Evolutionary conservation across 176 grass and related monocot genomes (phyloP).

Genomic region (Echinochloa phyllopogon): DNA sequence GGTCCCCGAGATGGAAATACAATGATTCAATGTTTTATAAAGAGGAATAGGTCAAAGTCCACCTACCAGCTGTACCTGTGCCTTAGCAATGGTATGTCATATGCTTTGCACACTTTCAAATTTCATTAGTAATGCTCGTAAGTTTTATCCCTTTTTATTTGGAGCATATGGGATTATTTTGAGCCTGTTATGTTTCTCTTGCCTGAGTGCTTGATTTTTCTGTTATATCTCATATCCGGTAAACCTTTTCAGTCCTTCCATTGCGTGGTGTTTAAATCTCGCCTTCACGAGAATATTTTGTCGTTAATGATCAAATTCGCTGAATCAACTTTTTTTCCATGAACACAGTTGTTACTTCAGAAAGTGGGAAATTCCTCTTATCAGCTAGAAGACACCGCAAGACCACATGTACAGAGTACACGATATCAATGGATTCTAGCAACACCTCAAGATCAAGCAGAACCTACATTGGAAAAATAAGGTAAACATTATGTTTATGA

Average conservation of each 20-base stretch:
- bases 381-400: constrained; percentile 86
- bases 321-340: constrained; percentile 10
- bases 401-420: constrained; percentile 91
- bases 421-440: constrained; percentile 79
- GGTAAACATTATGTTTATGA: constrained; percentile 49
- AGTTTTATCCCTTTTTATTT: constrained; percentile 10
- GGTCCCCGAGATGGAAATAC: constrained; percentile 77
- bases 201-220: neutral
- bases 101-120: neutral
- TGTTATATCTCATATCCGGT: neutral
- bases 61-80: constrained; percentile 96
- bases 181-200: neutral
- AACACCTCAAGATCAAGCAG: constrained; percentile 84
- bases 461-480: constrained; percentile 94
- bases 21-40: constrained; percentile 95
- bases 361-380: constrained; percentile 88
- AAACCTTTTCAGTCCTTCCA: neutral
- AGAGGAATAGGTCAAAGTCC: constrained; percentile 95
- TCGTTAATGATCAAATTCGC: constrained; percentile 15
- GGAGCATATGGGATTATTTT: neutral
- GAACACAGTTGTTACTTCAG: constrained; percentile 72
- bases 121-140: neutral
- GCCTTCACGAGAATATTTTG: neutral
- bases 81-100: constrained; percentile 71
- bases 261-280: neutral